Evolutionary conservation across 805 yeast species (phyloP).

Genomic region (Suhomyces emberorum): DNA sequence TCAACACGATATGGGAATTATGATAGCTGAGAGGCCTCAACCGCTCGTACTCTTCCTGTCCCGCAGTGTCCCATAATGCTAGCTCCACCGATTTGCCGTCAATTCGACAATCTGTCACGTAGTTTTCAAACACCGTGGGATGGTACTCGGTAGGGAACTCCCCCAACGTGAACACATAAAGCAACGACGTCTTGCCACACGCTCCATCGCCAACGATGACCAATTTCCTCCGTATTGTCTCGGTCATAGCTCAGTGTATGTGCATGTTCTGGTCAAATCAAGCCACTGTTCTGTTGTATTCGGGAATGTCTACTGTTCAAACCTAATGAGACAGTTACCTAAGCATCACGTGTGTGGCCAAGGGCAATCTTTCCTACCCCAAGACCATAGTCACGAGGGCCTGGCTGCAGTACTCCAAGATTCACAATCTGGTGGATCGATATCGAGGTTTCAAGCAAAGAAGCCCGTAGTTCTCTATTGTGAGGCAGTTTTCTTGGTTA

Average conservation of each 20-base stretch:
- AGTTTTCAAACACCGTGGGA: conserved; percentile 93
- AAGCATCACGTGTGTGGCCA: too few relatives aligned
- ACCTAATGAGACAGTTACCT: too few relatives aligned
- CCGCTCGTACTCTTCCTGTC: conserved; percentile 93
- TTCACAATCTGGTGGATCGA: too few relatives aligned
- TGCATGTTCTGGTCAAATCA: too few relatives aligned
- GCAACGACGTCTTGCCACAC: conserved; percentile 86
- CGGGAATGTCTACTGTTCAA: too few relatives aligned
- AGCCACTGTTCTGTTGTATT: too few relatives aligned
- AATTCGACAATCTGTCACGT: conserved; percentile 89
- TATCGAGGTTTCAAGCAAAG: too few relatives aligned
- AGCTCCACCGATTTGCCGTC: conserved; percentile 89
- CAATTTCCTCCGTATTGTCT: conserved; percentile 55
- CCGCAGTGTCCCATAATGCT: conserved; percentile 95
- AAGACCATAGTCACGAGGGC: too few relatives aligned
- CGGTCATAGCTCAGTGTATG: conserved; percentile 14
- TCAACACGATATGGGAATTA: conserved; percentile 79
- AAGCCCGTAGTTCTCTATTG: too few relatives aligned
- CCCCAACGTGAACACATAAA: conserved; percentile 90
- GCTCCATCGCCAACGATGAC: conserved; percentile 96
- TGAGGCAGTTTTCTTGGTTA: too few relatives aligned
- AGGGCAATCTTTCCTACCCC: too few relatives aligned
- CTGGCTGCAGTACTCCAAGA: too few relatives aligned
- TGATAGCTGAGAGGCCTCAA: conserved; percentile 84
- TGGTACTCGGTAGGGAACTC: conserved; percentile 91